Percentiles rank a stretch among this genome's conserved stretches.
phyloP scores from a whole-genome alignment of 179 eudicot species.

The Beta corolliflora region DNA sequence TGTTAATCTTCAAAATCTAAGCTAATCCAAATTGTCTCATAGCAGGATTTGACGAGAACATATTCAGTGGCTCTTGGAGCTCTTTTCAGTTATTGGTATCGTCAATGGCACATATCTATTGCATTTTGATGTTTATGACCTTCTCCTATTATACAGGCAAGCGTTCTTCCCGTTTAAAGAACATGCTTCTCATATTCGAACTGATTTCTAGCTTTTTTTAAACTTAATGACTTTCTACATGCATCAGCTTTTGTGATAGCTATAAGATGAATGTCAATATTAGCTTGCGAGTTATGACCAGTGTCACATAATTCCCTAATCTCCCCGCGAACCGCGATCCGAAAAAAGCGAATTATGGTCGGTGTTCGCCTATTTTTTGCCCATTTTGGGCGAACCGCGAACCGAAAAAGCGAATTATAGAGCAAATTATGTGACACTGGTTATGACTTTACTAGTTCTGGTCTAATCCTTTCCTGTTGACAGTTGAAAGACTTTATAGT shows the following conservation, averaged over 20 bases:
- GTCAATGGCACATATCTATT: neutral
- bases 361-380: no score
- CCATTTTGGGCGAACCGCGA: no score
- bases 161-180: neutral
- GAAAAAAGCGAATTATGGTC: no score
- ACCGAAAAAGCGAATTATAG: no score
- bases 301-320: no score
- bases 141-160: neutral
- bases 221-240: neutral
- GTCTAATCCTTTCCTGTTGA: neutral
- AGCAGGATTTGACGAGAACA: neutral
- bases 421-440: no score
- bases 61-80: slow-evolving; percentile 4
- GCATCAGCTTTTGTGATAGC: neutral
- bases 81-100: neutral
- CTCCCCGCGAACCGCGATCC: no score
- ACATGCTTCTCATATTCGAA: neutral
- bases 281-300: neutral
- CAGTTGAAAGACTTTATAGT: neutral
- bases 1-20: neutral
- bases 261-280: neutral
- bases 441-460: neutral
- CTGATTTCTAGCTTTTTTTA: neutral
- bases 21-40: neutral
- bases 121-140: slow-evolving; percentile 1